These are phyloP conservation scores for Melanomma pulvis-pyrius DNA, from an alignment of 495 filamentous ascomycete species.

Conservation along the genomic window DNA sequence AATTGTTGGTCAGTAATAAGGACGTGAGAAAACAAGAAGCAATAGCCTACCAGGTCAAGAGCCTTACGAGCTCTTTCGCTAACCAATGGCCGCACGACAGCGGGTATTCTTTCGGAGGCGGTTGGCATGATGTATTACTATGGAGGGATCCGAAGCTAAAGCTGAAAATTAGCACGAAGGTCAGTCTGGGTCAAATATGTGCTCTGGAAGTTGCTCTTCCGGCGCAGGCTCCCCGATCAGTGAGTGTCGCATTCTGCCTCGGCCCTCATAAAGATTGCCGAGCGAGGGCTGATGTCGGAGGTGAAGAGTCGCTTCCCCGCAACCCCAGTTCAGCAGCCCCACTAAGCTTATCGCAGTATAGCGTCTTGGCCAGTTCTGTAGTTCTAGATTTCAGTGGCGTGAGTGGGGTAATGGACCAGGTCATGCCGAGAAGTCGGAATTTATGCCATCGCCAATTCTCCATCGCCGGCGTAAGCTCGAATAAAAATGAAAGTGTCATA, in stretches of 20 bases:
- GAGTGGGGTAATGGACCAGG: too few relatives aligned
- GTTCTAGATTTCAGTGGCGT: not conserved
- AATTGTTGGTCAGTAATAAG: conserved; percentile 7
- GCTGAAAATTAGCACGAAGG: not conserved
- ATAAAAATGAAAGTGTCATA: too few relatives aligned
- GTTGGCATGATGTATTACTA: conserved; percentile 21
- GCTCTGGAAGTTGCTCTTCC: not conserved
- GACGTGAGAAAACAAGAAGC: not conserved
- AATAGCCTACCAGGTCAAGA: conserved; percentile 56
- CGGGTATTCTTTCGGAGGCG: conserved; percentile 36
- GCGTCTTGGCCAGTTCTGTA: not conserved
- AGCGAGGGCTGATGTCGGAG: conserved; percentile 1
- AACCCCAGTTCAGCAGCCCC: not conserved
- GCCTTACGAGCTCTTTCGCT: conserved; percentile 76
- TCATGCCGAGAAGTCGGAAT: too few relatives aligned
- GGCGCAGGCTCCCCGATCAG: not conserved
- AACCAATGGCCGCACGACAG: conserved; percentile 50
- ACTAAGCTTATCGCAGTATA: not conserved
- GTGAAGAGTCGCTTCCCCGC: conserved; percentile 20
- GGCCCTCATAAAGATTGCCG: conserved; percentile 27
- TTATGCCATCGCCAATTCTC: too few relatives aligned
- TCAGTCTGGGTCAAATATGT: conserved; percentile 13
- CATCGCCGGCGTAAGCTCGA: too few relatives aligned
- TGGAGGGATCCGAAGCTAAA: not conserved
- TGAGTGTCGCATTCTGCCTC: conserved; percentile 18